A percentile compares a stretch with the other conserved stretches of the same genome.
These are phyloP conservation scores for Xerocomellus chrysenteron DNA, from an alignment of 768 basidiomycete species.

Conservation along the genomic window DNA sequence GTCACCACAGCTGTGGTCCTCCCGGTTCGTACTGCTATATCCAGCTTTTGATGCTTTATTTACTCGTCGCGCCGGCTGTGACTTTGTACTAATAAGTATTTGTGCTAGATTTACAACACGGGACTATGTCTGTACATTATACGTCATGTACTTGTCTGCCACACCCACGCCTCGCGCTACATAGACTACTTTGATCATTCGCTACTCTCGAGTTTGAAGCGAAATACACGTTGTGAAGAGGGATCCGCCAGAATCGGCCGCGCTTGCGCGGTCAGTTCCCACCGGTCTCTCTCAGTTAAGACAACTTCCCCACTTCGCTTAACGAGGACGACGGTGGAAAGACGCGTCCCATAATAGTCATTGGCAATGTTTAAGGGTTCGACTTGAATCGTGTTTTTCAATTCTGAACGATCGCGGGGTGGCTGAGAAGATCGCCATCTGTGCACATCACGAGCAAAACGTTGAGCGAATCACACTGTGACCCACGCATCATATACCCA, in stretches of 20 bases:
- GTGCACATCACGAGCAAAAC: neutral
- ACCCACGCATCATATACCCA: conserved; percentile 42
- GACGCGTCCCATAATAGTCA: conserved; percentile 62
- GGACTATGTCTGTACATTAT: conserved; percentile 30
- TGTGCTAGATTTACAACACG: conserved; percentile 30
- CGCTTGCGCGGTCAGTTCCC: conserved; percentile 45
- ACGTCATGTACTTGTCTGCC: conserved; percentile 32
- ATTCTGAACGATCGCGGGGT: conserved; percentile 50
- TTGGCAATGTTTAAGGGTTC: conserved; percentile 40
- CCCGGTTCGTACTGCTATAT: conserved; percentile 1
- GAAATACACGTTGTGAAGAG: conserved; percentile 49
- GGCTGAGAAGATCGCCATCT: conserved; percentile 35
- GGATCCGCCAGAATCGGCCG: conserved; percentile 39
- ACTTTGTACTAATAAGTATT: conserved; percentile 27
- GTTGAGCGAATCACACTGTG: conserved; percentile 5
- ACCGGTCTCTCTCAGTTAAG: conserved; percentile 74
- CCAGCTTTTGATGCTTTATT: conserved; percentile 22
- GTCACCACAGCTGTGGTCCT: neutral
- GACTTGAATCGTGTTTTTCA: conserved; percentile 65
- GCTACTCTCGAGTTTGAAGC: conserved; percentile 38
- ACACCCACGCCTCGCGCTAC: conserved; percentile 13
- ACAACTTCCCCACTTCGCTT: conserved; percentile 55
- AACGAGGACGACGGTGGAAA: conserved; percentile 71
- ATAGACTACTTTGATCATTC: conserved; percentile 22
- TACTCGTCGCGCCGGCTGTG: conserved; percentile 33